Evolutionary conservation across 345 rosid species (phyloP).

Genomic region (Linum tenue): DNA sequence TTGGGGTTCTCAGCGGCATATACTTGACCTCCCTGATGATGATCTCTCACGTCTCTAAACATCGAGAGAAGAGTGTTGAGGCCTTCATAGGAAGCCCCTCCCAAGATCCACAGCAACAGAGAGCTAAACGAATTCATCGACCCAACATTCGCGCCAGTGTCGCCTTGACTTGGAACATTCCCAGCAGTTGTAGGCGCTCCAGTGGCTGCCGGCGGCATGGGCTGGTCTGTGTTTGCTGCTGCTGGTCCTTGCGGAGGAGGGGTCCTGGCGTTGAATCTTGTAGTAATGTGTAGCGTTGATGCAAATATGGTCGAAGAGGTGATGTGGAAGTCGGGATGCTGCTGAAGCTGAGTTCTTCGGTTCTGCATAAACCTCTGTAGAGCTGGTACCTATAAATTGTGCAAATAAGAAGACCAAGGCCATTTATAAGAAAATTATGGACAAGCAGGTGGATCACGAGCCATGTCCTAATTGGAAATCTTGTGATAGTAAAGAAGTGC

Average conservation of each 20-base stretch:
- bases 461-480: neutral
- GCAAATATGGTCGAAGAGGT: conserved; percentile 94
- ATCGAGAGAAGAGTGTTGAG: conserved; percentile 74
- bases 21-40: conserved; percentile 47
- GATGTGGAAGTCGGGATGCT: conserved; percentile 86
- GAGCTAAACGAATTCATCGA: conserved; percentile 80
- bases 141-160: conserved; percentile 46
- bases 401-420: neutral
- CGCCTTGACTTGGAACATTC: conserved; percentile 32
- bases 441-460: neutral
- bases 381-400: conserved; percentile 66
- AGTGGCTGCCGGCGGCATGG: conserved; percentile 24
- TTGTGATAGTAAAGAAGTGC: too few relatives aligned
- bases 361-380: conserved; percentile 78
- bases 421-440: neutral
- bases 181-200: conserved; percentile 18
- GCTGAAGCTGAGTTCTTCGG: conserved; percentile 72
- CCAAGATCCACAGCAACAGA: conserved; percentile 78
- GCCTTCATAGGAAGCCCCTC: conserved; percentile 91
- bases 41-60: conserved; percentile 88
- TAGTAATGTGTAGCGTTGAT: conserved; percentile 74
- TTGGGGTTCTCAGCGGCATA: conserved; percentile 18
- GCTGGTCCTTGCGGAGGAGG: conserved; percentile 31
- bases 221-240: conserved; percentile 38
- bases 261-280: conserved; percentile 67